Conservation (phyloP, 1,139 yeast species). For the Magnusiomyces ingens region DNA sequence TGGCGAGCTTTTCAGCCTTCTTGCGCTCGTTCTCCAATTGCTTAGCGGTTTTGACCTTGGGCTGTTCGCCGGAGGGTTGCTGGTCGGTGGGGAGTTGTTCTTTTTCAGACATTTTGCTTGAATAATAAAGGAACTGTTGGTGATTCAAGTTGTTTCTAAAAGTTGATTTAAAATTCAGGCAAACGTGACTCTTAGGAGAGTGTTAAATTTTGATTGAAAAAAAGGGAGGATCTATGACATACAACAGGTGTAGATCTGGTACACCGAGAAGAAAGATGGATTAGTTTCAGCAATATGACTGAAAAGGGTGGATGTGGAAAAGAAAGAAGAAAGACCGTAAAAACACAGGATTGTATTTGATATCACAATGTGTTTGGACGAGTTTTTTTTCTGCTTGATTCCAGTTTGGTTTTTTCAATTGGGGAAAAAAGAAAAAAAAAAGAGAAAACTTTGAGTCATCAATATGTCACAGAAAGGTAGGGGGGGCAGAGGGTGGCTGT, state of each 20-base stretch:
- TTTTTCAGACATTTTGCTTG: constrained; percentile 20
- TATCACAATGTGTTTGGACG: too few relatives aligned
- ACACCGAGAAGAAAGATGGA: not conserved
- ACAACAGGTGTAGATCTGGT: not conserved
- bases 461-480: too few relatives aligned
- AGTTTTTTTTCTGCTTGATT: too few relatives aligned
- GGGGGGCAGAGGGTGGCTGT: too few relatives aligned
- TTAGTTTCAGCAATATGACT: constrained; percentile 1
- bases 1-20: constrained; percentile 95
- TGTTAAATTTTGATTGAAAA: not conserved
- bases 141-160: not conserved
- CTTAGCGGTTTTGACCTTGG: constrained; percentile 34
- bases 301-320: not conserved
- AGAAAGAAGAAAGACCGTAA: not conserved
- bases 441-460: too few relatives aligned
- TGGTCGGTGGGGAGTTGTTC: constrained; percentile 12
- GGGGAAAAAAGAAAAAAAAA: too few relatives aligned
- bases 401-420: too few relatives aligned
- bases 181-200: not conserved
- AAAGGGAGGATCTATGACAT: not conserved
- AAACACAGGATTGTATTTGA: not conserved
- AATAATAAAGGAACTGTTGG: not conserved
- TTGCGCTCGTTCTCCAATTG: constrained; percentile 82
- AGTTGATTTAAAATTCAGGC: not conserved
- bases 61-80: constrained; percentile 18